Base-by-base conservation (phyloP, 2,329 filamentous ascomycete genomes). In the Fusarium ambrosium region DNA sequence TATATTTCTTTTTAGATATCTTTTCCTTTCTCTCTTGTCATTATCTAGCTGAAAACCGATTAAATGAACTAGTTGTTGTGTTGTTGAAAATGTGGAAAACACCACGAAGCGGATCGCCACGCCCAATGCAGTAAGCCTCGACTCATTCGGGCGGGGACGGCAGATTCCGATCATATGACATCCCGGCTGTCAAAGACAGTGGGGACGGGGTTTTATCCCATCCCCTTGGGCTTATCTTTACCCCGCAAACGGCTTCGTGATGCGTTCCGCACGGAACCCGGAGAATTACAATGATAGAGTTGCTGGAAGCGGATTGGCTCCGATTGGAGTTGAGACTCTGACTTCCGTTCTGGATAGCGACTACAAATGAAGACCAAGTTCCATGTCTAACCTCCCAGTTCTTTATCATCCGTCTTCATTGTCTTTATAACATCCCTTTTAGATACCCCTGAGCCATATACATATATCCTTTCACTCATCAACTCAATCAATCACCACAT, bases 231-330 rank as follows among this genome's bases (percentile, higher is more conserved):
- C 53, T 37, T 37, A 37, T 27, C 55, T 37, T 37, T 37, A 59
- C 55, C 32, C 55, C 34, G 55, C 55, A 37, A 37, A 59, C 20
- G 34, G 55, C 55, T 24, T 59, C 20, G 20, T 22, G 53, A 56
- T 37, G 34, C 1, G 32, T 39, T n/a, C 20, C n/a, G 20, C 16
- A 34, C 53, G 53, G 53, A 58, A 37, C 24, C 13, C 53, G 53
- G 53, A 58, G 53, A 58, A 36, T 37, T 58, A 58, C 2, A 58
- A 37, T 34, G 53, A 58, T 58, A 58, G 20, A 34, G 29, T 37
- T 58, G 53, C 32, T 24, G 34, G 53, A 58, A 58, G 53, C 53
- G 29, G 32, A 58, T 58, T 34, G 20, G 53, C 32, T 58, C 53
- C 32, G 53, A 58, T 58, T 58, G 53, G 53, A 58, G 29, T 37